Conservation (phyloP, 2,329 filamentous ascomycete species). For the Fusarium sp. region DNA sequence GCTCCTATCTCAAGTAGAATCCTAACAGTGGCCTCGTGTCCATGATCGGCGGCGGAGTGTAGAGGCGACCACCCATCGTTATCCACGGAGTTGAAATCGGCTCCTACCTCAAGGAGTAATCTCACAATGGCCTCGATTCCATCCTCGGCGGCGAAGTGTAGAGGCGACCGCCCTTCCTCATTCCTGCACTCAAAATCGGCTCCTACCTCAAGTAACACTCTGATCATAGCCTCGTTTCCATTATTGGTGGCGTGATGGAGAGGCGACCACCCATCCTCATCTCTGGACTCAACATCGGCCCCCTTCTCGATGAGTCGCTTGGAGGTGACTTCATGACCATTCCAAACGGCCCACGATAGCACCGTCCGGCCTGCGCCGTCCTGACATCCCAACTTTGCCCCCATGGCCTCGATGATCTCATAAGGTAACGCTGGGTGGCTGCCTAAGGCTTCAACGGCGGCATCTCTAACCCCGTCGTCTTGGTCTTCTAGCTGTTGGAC, state of each 20-base stretch:
- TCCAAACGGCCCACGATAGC: neutral
- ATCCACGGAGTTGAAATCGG: neutral
- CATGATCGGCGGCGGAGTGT: neutral
- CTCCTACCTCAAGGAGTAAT: neutral
- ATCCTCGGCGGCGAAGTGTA: neutral
- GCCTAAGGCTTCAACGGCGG: neutral
- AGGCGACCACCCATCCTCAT: neutral
- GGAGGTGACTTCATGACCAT: neutral
- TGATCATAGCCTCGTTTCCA: neutral
- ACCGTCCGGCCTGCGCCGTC: accelerated
- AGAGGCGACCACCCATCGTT: neutral
- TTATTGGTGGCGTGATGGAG: neutral
- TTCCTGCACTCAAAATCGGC: too few relatives aligned
- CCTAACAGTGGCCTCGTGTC: neutral
- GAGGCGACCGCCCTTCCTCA: neutral
- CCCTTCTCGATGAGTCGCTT: neutral
- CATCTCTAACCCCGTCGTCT: neutral
- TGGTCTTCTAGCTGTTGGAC: neutral
- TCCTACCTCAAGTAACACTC: neutral
- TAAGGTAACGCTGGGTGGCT: neutral
- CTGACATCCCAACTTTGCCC: neutral
- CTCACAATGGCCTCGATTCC: neutral
- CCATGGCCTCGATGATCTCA: neutral
- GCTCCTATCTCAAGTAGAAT: neutral
- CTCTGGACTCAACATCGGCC: neutral